Conservation (phyloP, 2,329 filamentous ascomycete species). For the Aspergillus hortae region DNA sequence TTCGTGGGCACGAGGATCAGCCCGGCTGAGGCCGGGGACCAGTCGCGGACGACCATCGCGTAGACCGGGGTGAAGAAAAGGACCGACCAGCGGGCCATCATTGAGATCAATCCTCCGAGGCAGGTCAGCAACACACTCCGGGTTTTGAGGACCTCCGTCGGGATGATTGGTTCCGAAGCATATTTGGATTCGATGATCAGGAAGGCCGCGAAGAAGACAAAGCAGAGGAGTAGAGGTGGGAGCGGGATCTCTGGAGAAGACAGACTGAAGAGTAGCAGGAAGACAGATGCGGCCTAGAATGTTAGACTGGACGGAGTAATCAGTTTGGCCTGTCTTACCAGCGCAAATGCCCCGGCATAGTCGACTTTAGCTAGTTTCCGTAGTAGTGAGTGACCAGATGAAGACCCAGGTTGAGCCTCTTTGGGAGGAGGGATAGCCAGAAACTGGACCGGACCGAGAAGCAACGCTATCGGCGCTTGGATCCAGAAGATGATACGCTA, state of each 20-base stretch:
- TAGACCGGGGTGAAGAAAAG: constrained; percentile 80
- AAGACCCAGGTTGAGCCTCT: constrained; percentile 29
- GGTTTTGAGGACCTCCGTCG: constrained; percentile 65
- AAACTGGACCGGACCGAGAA: constrained; percentile 61
- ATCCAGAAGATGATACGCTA: constrained; percentile 70
- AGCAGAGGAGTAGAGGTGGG: constrained; percentile 59
- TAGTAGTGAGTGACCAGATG: constrained; percentile 35
- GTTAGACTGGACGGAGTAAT: not conserved
- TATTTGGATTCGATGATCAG: constrained; percentile 61
- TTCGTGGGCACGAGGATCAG: constrained; percentile 79
- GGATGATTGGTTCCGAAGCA: constrained; percentile 69
- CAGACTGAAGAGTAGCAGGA: constrained; percentile 69
- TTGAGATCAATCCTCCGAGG: constrained; percentile 69
- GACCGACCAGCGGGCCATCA: constrained; percentile 76
- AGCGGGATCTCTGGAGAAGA: constrained; percentile 60
- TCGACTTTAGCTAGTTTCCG: constrained; percentile 65
- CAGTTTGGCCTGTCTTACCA: constrained; percentile 46
- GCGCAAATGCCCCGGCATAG: constrained; percentile 66
- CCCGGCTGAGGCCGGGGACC: constrained; percentile 67
- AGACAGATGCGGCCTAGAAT: constrained; percentile 58
- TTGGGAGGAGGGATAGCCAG: constrained; percentile 59
- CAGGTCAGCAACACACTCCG: constrained; percentile 71
- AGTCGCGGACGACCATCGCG: constrained; percentile 70
- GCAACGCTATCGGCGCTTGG: constrained; percentile 63
- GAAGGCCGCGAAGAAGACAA: constrained; percentile 56